A percentile compares a stretch with the other conserved stretches of the same genome.
Evolutionary conservation across 192 early-diverging fungal species (phyloP).

Genomic region (Oehlia diaphana): DNA sequence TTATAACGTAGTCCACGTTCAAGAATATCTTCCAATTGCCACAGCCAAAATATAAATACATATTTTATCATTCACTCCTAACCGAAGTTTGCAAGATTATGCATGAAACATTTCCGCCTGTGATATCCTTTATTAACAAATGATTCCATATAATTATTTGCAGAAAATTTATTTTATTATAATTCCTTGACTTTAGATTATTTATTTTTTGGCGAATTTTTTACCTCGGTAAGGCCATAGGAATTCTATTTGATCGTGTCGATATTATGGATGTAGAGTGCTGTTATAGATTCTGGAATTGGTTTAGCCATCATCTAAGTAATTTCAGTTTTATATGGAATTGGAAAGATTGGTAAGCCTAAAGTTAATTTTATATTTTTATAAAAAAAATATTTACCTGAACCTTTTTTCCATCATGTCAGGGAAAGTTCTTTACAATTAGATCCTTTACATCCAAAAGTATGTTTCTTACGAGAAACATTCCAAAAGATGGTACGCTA

Average conservation of each 20-base stretch:
- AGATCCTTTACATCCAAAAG: constrained; percentile 54
- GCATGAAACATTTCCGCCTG: constrained; percentile 55
- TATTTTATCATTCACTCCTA: constrained; percentile 74
- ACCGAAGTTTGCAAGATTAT: constrained; percentile 73
- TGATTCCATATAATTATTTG: not conserved
- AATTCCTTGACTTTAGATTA: constrained; percentile 3
- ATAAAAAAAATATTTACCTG: not conserved
- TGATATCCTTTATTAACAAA: constrained; percentile 49
- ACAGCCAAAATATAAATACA: constrained; percentile 55
- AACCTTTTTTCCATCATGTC: constrained; percentile 4
- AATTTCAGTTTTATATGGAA: constrained; percentile 92
- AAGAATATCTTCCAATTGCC: constrained; percentile 54
- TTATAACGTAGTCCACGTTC: constrained; percentile 38
- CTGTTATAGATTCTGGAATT: constrained; percentile 78
- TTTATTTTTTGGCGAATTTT: not conserved
- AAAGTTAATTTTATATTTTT: not conserved
- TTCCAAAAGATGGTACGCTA: constrained; percentile 84
- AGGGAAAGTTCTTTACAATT: constrained; percentile 57
- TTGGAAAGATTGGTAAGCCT: constrained; percentile 77
- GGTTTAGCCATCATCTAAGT: constrained; percentile 90
- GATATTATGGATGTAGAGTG: constrained; percentile 84
- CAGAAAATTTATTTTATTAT: not conserved
- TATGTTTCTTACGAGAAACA: constrained; percentile 83
- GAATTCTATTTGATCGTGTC: constrained; percentile 64
- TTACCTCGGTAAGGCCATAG: constrained; percentile 49